Percentiles rank a stretch among this genome's conserved stretches.
These are phyloP conservation scores for Pythium pyrilobum DNA, from an alignment of 352 stramenopile genomes.

Conservation along the genomic window DNA sequence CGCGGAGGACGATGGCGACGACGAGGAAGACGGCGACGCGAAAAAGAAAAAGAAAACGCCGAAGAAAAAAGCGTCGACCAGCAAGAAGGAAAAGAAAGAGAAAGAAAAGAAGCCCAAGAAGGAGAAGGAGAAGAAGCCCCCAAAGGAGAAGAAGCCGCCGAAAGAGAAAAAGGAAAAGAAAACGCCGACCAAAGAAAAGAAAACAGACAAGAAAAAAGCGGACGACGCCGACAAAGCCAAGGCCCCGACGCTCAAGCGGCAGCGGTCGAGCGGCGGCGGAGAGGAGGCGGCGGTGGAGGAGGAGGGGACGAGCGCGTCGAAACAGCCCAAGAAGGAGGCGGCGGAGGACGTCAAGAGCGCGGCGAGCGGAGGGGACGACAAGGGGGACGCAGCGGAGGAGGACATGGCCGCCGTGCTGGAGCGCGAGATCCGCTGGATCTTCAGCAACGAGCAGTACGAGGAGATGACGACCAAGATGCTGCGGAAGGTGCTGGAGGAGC, in stretches of 20 bases:
- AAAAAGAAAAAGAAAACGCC: conserved; percentile 12
- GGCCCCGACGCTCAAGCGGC: conserved; percentile 10
- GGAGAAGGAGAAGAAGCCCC: conserved; percentile 26
- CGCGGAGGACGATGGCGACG: conserved; percentile 1
- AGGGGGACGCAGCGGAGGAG: conserved; percentile 9
- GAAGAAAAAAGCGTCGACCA: conserved; percentile 12
- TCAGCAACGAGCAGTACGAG: conserved; percentile 72
- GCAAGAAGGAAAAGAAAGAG: conserved; percentile 25
- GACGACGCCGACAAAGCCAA: conserved; percentile 18
- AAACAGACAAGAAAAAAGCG: conserved; percentile 9
- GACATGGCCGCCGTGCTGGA: conserved; percentile 54
- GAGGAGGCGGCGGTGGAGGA: neutral
- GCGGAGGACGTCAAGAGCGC: conserved; percentile 31
- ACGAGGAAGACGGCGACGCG: neutral
- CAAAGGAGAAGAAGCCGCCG: conserved; percentile 19
- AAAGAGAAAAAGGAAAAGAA: conserved; percentile 25
- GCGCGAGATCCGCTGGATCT: conserved; percentile 75
- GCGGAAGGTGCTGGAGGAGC: conserved; percentile 64
- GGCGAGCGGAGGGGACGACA: neutral
- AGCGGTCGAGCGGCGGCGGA: conserved; percentile 1
- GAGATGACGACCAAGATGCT: conserved; percentile 84
- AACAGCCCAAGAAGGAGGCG: conserved; percentile 39
- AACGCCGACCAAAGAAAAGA: conserved; percentile 32
- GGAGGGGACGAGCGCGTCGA: conserved; percentile 21
- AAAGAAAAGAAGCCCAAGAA: conserved; percentile 36